These are phyloP conservation scores for Claviceps capensis DNA, from an alignment of 2,329 filamentous ascomycete genomes.

Conservation along the genomic window DNA sequence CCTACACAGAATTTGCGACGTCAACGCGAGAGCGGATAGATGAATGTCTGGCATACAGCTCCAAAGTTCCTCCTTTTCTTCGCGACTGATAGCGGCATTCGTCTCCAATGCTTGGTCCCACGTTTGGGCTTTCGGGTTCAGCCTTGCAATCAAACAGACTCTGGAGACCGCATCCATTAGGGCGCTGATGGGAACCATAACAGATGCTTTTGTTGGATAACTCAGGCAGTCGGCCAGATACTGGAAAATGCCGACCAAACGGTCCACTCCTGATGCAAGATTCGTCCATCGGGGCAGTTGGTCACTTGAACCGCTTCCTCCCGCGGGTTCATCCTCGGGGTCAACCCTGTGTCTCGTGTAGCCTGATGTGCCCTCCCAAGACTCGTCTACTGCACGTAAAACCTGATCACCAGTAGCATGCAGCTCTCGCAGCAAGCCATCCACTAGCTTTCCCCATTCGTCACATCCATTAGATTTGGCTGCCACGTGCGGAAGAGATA, in stretches of 20 bases:
- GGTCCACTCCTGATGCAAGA: constrained; percentile 57
- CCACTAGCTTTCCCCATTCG: constrained; percentile 63
- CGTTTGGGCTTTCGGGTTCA: constrained; percentile 30
- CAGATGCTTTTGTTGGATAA: constrained; percentile 48
- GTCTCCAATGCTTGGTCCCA: constrained; percentile 42
- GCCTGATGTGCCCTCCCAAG: constrained; percentile 57
- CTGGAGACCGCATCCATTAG: constrained; percentile 58
- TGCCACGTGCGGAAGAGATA: constrained; percentile 65
- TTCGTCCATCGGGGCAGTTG: constrained; percentile 60
- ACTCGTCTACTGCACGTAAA: constrained; percentile 66
- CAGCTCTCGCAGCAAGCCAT: constrained; percentile 45
- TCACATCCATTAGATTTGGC: constrained; percentile 64
- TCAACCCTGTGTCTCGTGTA: constrained; percentile 29
- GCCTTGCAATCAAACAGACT: constrained; percentile 51
- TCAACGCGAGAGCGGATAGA: constrained; percentile 50
- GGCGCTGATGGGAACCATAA: constrained; percentile 53
- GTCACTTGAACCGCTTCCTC: constrained; percentile 30
- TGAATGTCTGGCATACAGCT: constrained; percentile 61
- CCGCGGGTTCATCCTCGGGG: constrained; percentile 31
- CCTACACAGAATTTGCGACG: constrained; percentile 42
- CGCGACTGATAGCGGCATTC: constrained; percentile 60
- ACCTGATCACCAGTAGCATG: constrained; percentile 64
- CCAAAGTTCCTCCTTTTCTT: constrained; percentile 74
- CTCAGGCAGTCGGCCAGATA: constrained; percentile 51
- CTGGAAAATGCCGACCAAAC: constrained; percentile 51